These are phyloP conservation scores for Colletotrichum siamense DNA, from an alignment of 2,329 filamentous ascomycete species.

Conservation along the genomic window DNA sequence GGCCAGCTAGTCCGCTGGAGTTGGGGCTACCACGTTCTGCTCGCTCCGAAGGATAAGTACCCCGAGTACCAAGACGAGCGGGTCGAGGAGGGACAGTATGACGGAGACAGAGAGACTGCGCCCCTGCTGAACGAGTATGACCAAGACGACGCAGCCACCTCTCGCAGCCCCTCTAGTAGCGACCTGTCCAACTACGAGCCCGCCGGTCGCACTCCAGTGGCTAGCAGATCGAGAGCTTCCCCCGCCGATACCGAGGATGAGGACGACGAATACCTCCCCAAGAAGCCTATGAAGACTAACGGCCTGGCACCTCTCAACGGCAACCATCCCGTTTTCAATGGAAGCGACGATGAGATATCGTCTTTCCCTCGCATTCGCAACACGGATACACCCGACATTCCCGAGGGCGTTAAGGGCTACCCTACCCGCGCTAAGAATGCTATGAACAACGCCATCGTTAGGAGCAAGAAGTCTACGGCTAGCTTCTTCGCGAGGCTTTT, in stretches of 20 bases:
- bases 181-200: conserved; percentile 59
- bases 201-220: conserved; percentile 61
- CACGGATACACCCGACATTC: conserved; percentile 44
- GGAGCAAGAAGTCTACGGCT: conserved; percentile 26
- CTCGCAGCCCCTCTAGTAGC: conserved; percentile 30
- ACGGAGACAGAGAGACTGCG: conserved; percentile 53
- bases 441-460: conserved; percentile 32
- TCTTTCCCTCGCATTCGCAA: conserved; percentile 65
- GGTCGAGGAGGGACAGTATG: conserved; percentile 65
- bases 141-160: conserved; percentile 41
- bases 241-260: conserved; percentile 56
- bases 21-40: conserved; percentile 93
- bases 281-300: conserved; percentile 27
- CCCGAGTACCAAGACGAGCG: conserved; percentile 64
- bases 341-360: conserved; percentile 58
- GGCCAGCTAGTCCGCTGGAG: conserved; percentile 96
- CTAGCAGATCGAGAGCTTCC: conserved; percentile 54
- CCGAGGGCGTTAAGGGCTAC: conserved; percentile 46
- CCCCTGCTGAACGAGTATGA: conserved; percentile 52
- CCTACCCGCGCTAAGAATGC: conserved; percentile 40
- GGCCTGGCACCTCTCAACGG: conserved; percentile 25
- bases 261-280: conserved; percentile 33
- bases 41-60: conserved; percentile 83
- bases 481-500: conserved; percentile 32
- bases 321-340: conserved; percentile 33